Evolutionary conservation across 2,329 filamentous ascomycete species (phyloP), one percentile per base, ranked within the genome.

Genomic region (Teratosphaeria pseudoeucalypti): DNA sequence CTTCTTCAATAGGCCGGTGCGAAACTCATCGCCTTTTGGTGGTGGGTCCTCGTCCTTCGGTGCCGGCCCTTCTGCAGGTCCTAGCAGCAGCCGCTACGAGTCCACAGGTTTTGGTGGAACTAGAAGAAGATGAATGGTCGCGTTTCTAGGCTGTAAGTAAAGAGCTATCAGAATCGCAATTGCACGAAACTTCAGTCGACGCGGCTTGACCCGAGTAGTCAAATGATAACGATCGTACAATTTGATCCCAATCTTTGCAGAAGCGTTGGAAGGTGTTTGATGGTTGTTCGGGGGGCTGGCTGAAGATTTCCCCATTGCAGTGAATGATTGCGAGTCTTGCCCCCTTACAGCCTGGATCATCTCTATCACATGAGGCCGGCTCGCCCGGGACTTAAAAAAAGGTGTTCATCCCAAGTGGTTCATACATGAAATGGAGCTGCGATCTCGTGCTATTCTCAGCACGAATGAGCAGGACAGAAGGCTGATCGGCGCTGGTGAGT

Each of bases 91-190:
- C 54, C 64, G 70, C 23, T 63, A 72, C 52, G 70, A 72, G 62
- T 68, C 64, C 34, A 73, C 70, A 11, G 72, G 72, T 0, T 73
- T 73, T 60, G 72, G 72, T 19, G 67, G 69, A 5, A 73, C 72
- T 39, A 67, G 67, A 32, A 62, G 71, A 55, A 62, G 70, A 62
- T 71, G 57, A 54, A 52, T 3, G 52, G 9, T 10, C 23, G 16
- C n/a, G 7, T 49, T 16, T 52, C 16, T 57, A 16, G 53, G 32
- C 27, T 32, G 12, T 52, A 52, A 39, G 39, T 57, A 57, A 26
- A 52, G 32, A 14, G 55, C 55, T 29, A 57, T 52, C 39, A 57
- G 14, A n/a, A 57, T 52, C 12, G 55, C 55, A 27, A 23, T 29
- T 1, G 47, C 47, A 29, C 55, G 34, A 6, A 47, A 34, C 27